Evolutionary conservation across 176 grass and related monocot species (phyloP), one percentile per base, ranked within the genome.

Genomic region (Carex cristatella): DNA sequence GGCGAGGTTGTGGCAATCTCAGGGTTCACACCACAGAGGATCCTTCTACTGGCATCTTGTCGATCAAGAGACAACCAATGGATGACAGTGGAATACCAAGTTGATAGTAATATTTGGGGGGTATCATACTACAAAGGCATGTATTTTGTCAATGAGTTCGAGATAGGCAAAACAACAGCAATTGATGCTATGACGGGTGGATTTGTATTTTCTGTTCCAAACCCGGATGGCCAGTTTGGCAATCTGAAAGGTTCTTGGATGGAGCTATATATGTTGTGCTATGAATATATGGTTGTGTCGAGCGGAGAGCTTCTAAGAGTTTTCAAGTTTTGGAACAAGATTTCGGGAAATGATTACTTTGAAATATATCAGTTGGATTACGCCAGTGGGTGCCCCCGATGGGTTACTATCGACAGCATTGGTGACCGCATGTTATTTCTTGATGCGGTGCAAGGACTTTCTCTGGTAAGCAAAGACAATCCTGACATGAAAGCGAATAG

Each of bases 361-460:
- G 79, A 82, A 63, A 82, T 82, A 13, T 56, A 65, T 65, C 55
- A 10, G 33, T 65, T 82, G 18, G 79, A 63, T 81, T 46, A 13
- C 19, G 16, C 35, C 10, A 35, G n/a, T 4, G 79, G 13, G 6
- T 3, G 11, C 16, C 27, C 14, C 33, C 58, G 3, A 23, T 65
- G 79, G 79, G 58, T 82, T 23, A 65, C 30, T 2, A 2, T 63
- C 0, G 12, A 63, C 35, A 15, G 42, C 40, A 42, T 82, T 10
- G 60, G 79, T 12, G 60, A 82, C 33, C 79, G 38, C 18, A 82
- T 82, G 79, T 46, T 82, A 44, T 82, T 82, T 27, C 16, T 82
- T 38, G 79, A 82, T 63, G 44, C 33, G 27, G 35, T 82, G 60
- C 79, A 65, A 27, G 79, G 79, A 4, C 35, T 82, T 65, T 82